phyloP scores from a whole-genome alignment of 2,329 filamentous ascomycete genomes.

The Aspergillus piperis region DNA sequence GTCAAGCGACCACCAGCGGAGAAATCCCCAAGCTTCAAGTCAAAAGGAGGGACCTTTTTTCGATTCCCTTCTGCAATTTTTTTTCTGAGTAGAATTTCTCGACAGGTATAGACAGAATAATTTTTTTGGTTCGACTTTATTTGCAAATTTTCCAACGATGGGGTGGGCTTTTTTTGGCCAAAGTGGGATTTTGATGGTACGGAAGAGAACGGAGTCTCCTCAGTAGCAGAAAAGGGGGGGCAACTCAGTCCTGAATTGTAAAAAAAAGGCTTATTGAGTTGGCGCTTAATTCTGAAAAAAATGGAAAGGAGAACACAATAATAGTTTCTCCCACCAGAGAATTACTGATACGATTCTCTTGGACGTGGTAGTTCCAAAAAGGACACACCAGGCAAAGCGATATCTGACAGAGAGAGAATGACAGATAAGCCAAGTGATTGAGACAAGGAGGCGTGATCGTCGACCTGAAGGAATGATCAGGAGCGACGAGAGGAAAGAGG shows the following conservation, averaged over 20 bases:
- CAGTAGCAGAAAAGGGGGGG: constrained; percentile 14
- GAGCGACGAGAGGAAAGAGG: constrained; percentile 37
- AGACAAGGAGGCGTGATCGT: constrained; percentile 25
- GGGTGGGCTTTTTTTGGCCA: neutral
- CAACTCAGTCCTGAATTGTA: constrained; percentile 6
- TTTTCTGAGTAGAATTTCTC: constrained; percentile 2
- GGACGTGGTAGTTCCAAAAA: neutral
- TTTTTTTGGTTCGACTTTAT: neutral
- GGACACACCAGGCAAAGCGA: constrained; percentile 13
- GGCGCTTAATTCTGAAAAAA: neutral
- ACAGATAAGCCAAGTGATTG: constrained; percentile 29
- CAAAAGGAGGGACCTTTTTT: constrained; percentile 12
- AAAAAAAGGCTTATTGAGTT: neutral
- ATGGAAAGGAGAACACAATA: neutral
- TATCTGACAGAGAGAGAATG: constrained; percentile 33
- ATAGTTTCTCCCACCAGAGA: neutral
- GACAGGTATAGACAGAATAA: neutral
- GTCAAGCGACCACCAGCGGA: constrained; percentile 19
- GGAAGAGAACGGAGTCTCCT: constrained; percentile 19
- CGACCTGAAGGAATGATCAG: constrained; percentile 48
- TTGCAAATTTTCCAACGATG: constrained; percentile 1
- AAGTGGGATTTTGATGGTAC: constrained; percentile 16
- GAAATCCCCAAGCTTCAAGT: constrained; percentile 12
- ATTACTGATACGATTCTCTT: neutral
- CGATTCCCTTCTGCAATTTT: constrained; percentile 1